Conservation (phyloP, 2,329 filamentous ascomycete genomes). For the Sporothrix euskadiensis region DNA sequence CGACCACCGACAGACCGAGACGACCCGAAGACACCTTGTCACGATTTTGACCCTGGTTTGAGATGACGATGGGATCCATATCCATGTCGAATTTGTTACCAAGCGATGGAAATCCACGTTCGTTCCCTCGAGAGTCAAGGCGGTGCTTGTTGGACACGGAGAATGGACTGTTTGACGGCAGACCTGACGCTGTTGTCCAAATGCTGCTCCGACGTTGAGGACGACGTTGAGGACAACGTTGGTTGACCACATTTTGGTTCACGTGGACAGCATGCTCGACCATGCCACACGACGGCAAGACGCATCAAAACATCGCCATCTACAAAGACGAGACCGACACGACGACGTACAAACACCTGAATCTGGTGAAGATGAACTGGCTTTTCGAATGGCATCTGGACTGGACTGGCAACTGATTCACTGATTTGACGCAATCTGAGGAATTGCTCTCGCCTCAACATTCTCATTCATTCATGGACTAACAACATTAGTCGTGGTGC, state of each 20-base stretch:
- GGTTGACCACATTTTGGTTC: background rate
- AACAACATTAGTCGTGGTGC: constrained; percentile 67
- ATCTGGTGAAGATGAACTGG: background rate
- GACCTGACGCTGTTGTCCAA: background rate
- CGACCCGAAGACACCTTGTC: background rate
- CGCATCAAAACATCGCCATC: background rate
- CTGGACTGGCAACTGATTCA: background rate
- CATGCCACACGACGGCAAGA: background rate
- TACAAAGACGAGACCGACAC: background rate
- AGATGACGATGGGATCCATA: background rate
- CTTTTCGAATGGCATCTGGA: background rate
- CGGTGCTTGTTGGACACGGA: background rate
- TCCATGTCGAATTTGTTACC: background rate
- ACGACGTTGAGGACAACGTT: background rate
- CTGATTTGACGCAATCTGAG: background rate
- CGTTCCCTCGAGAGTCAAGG: background rate
- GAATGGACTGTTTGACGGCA: background rate
- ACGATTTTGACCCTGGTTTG: background rate
- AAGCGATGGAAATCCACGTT: background rate
- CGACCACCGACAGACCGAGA: background rate
- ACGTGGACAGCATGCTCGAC: background rate
- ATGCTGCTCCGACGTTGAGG: background rate
- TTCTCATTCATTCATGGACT: background rate
- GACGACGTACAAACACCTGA: background rate
- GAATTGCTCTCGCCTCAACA: background rate